These are phyloP conservation scores for Fusarium marasasianum DNA, from an alignment of 2,329 filamentous ascomycete genomes.

Conservation along the genomic window DNA sequence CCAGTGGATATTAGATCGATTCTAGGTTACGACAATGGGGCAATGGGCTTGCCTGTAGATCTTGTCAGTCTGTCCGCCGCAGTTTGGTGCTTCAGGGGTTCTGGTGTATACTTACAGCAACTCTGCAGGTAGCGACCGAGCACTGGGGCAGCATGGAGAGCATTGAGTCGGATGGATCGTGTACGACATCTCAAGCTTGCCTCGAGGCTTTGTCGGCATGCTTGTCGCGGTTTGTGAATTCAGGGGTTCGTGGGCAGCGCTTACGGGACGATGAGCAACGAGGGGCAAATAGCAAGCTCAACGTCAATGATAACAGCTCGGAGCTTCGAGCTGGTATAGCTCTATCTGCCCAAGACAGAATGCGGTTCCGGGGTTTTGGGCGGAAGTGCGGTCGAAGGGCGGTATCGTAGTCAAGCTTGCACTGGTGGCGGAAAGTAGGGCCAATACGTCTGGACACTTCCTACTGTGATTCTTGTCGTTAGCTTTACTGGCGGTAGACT, in stretches of 20 bases:
- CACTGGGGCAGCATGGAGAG: not conserved
- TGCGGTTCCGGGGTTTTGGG: not conserved
- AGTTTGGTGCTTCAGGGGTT: not conserved
- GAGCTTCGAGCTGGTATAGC: not conserved
- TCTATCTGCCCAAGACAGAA: not conserved
- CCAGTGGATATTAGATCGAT: not conserved
- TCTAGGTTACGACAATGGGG: not conserved
- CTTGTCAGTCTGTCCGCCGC: not conserved
- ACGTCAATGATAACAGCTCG: not conserved
- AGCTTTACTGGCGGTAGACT: not conserved
- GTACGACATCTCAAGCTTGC: not conserved
- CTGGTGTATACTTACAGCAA: not conserved
- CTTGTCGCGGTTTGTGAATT: not conserved
- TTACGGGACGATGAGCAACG: not conserved
- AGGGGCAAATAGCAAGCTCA: not conserved
- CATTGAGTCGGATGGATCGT: not conserved
- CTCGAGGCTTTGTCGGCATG: not conserved
- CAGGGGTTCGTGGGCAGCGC: not conserved
- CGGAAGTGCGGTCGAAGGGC: not conserved
- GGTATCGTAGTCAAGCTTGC: not conserved
- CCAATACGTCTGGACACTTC: not conserved
- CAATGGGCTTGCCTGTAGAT: not conserved
- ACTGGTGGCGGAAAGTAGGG: not conserved
- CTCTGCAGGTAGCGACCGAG: not conserved
- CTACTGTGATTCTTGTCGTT: not conserved